These are phyloP conservation scores for Asclepias syriaca DNA, from an alignment of 257 asterid genomes.

Conservation along the genomic window DNA sequence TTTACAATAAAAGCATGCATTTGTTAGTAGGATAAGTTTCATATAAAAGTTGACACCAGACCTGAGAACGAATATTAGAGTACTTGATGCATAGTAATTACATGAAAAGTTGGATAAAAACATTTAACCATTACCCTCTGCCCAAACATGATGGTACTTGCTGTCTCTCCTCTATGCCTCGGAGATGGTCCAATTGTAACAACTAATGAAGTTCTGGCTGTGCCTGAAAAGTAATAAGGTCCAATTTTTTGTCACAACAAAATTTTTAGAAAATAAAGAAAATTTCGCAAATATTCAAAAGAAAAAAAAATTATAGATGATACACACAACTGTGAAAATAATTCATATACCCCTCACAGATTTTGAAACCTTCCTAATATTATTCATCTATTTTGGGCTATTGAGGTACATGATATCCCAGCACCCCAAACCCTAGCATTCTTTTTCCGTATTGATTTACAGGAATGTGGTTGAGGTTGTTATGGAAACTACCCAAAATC, in stretches of 20 bases:
- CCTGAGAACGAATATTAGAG: constrained; percentile 3
- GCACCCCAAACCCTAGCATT: not conserved
- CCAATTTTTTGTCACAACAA: not conserved
- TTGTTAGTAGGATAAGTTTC: not conserved
- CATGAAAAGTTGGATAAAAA: constrained; percentile 6
- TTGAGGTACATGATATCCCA: not conserved
- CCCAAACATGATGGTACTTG: constrained; percentile 85
- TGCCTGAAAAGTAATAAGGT: constrained; percentile 39
- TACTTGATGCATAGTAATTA: not conserved
- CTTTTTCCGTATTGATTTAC: too few species aligned
- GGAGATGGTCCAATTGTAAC: constrained; percentile 87
- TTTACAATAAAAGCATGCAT: not conserved
- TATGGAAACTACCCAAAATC: too few species aligned
- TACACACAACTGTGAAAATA: not conserved
- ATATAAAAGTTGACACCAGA: not conserved
- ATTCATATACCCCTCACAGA: not conserved
- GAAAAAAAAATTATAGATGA: not conserved
- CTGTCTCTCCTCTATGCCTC: constrained; percentile 84
- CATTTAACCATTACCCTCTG: constrained; percentile 54
- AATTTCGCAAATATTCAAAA: not conserved
- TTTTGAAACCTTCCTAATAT: not conserved
- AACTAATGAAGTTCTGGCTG: constrained; percentile 84
- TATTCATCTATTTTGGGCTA: not conserved
- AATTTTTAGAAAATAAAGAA: not conserved
- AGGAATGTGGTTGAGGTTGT: not conserved